Conservation (phyloP, 352 stramenopile species). For the Detonula confervacea region DNA sequence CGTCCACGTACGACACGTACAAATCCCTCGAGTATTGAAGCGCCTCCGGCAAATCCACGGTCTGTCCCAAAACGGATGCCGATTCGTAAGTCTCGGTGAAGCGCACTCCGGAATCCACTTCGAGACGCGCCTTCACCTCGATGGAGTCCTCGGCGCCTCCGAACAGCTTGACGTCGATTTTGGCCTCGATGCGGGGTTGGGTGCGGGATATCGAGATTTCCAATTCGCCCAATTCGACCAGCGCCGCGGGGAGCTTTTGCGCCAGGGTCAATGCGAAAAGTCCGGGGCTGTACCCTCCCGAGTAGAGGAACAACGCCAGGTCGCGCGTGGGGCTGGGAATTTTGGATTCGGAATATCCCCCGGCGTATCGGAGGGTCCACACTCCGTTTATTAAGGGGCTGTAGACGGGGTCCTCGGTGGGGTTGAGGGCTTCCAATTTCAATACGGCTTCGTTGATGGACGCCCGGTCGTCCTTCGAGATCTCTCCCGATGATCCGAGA, state of each 20-base stretch:
- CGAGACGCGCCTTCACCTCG: conserved; percentile 65
- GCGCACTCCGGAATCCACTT: conserved; percentile 64
- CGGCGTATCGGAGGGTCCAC: conserved; percentile 75
- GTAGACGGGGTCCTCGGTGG: conserved; percentile 63
- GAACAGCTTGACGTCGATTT: conserved; percentile 64
- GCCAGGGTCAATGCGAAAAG: conserved; percentile 71
- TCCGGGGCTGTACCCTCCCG: conserved; percentile 73
- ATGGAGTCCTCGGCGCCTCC: conserved; percentile 56
- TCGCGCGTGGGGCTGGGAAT: conserved; percentile 68
- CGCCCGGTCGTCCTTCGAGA: conserved; percentile 49
- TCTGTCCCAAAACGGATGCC: conserved; percentile 61
- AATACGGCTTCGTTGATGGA: conserved; percentile 79
- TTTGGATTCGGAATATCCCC: conserved; percentile 66
- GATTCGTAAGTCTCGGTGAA: conserved; percentile 83
- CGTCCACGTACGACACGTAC: conserved; percentile 86
- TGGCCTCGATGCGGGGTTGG: conserved; percentile 76
- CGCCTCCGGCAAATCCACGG: conserved; percentile 72
- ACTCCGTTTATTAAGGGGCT: conserved; percentile 77
- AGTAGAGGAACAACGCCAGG: conserved; percentile 62
- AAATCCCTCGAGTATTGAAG: conserved; percentile 79
- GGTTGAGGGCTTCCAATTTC: conserved; percentile 74
- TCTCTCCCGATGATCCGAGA: conserved; percentile 43
- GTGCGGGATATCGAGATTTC: conserved; percentile 77
- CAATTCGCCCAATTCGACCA: conserved; percentile 73
- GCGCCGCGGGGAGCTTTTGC: conserved; percentile 58